These are phyloP conservation scores for Aureobasidium uvarum DNA, from an alignment of 2,329 filamentous ascomycete species.

Conservation along the genomic window DNA sequence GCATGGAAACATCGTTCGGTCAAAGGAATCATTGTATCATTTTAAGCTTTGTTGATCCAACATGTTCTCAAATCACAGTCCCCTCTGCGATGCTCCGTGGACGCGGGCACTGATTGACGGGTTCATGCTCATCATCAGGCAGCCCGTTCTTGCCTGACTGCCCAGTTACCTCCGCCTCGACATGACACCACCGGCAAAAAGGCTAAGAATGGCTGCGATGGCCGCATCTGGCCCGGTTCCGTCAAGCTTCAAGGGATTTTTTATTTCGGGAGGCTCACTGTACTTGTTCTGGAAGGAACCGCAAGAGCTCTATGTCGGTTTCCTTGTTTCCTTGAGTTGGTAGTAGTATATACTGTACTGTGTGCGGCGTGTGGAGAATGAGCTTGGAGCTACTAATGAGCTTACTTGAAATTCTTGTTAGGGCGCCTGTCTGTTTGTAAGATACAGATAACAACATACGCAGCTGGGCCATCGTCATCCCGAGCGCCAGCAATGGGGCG, in stretches of 20 bases:
- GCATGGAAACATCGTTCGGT: neutral
- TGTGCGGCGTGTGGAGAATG: neutral
- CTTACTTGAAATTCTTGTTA: constrained; percentile 16
- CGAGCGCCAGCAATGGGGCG: neutral
- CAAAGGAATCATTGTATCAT: neutral
- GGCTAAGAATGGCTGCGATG: neutral
- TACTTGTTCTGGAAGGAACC: constrained; percentile 2
- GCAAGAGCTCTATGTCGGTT: neutral
- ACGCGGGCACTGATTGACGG: neutral
- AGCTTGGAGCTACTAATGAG: neutral
- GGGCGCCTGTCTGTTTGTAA: constrained; percentile 13
- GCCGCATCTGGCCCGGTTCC: neutral
- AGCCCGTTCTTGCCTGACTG: neutral
- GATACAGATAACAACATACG: constrained; percentile 10
- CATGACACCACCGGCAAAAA: neutral
- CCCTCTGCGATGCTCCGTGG: neutral
- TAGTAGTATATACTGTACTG: neutral
- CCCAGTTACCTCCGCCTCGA: neutral
- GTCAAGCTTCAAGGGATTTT: neutral
- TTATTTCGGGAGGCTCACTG: neutral
- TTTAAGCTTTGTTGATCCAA: constrained; percentile 5
- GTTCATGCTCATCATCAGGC: constrained; percentile 19
- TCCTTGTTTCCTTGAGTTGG: neutral
- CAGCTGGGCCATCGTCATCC: constrained; percentile 1
- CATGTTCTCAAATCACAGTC: constrained; percentile 9